These are phyloP conservation scores for Simplicillium sp. DNA, from an alignment of 2,329 filamentous ascomycete species.

Conservation along the genomic window DNA sequence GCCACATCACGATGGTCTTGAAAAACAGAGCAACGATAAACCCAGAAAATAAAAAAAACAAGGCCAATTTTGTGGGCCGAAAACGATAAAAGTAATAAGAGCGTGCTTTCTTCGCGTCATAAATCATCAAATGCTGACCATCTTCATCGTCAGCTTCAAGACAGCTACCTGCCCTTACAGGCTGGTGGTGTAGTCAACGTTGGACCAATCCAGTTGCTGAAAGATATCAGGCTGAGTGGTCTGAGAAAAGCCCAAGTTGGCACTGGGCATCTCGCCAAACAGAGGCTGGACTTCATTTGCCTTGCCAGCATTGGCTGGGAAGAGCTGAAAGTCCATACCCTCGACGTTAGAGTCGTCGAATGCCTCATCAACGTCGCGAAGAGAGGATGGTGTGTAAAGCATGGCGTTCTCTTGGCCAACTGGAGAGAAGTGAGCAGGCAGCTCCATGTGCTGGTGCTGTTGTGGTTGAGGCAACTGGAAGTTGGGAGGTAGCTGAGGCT, in stretches of 20 bases:
- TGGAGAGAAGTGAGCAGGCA: constrained; percentile 53
- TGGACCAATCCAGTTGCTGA: constrained; percentile 31
- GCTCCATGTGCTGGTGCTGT: constrained; percentile 6
- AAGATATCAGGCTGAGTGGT: constrained; percentile 42
- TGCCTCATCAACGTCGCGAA: constrained; percentile 54
- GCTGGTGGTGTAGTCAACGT: constrained; percentile 18
- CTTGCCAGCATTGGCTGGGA: constrained; percentile 33
- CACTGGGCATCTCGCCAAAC: constrained; percentile 41
- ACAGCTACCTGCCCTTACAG: constrained; percentile 19
- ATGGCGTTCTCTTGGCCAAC: constrained; percentile 59
- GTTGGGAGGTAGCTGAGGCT: constrained; percentile 24
- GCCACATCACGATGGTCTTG: too few relatives aligned
- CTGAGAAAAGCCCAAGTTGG: constrained; percentile 42
- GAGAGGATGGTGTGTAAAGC: constrained; percentile 56
- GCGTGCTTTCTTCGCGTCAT: too few relatives aligned
- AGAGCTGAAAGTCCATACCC: constrained; percentile 57
- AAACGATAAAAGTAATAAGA: too few relatives aligned
- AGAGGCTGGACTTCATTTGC: constrained; percentile 31
- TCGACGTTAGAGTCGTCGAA: constrained; percentile 46
- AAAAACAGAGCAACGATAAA: too few relatives aligned
- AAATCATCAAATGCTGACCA: too few relatives aligned
- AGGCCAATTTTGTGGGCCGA: too few relatives aligned
- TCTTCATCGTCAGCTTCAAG: neutral
- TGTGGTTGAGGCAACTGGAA: constrained; percentile 7
- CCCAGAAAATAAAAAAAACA: too few relatives aligned